Evolutionary conservation across 1,284 basidiomycete species (phyloP), one percentile per base, ranked within the genome.

Genomic region (Austroboletus novae-zelandiae): DNA sequence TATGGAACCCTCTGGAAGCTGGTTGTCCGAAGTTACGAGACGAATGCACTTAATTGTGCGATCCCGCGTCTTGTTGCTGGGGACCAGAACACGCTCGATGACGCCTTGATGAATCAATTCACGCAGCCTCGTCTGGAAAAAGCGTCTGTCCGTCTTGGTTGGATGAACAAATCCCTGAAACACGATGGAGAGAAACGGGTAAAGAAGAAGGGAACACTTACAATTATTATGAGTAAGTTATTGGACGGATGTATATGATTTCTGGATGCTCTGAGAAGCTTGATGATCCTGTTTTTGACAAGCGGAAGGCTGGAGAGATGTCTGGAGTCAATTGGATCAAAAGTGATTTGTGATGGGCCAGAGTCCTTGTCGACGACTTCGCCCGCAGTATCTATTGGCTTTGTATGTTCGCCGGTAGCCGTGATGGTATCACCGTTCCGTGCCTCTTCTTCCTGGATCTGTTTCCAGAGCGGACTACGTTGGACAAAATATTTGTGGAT

Each of bases 401-500:
- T 55, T n/a, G 57, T 54, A 34, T 52, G 68, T 37, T 72, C 67
- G 3, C 62, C 43, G 25, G 35, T 39, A 36, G 47, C 25, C 4
- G 25, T 15, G 11, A 47, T 20, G 10, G 43, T 50, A 37, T 70
- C 71, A 51, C 67, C 73, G 49, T 71, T 74, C 50, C 71, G 65
- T 40, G 67, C 70, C 65, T 86, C 86, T 67, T 89, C 87, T 29
- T 81, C 77, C 13, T 80, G 77, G 51, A 91, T 84, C 44, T 76
- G 78, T 61, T 83, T 78, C 89, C 89, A 91, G 17, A 78, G 73
- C 1, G 80, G 71, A 61, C 79, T 87, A 34, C 80, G 76, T 46
- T 89, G 84, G 60, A 83, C 88, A 62, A 91, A 90, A 61, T 89
- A 82, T 61, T 80, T 86, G 69, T 89, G 89, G 45, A 91, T 81